A percentile compares a stretch with the other conserved stretches of the same genome.
phyloP scores from a whole-genome alignment of 2,329 filamentous ascomycete species.

The Herpotrichia juniperi region DNA sequence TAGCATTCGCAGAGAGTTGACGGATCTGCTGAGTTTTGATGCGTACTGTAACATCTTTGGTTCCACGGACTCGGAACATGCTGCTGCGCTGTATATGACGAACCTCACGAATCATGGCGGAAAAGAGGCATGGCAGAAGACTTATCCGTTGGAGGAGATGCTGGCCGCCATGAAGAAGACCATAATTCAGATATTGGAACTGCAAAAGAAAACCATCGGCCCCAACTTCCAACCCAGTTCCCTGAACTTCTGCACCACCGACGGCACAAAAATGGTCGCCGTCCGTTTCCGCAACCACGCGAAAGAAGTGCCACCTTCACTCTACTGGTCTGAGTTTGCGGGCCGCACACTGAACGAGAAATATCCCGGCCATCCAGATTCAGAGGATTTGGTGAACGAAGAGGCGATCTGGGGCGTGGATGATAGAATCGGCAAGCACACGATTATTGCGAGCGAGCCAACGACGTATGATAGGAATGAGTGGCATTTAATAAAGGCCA shows the following conservation, averaged over 20 bases:
- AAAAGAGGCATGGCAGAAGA: slow-evolving; percentile 51
- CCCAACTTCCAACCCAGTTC: slow-evolving; percentile 52
- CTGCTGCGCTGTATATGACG: slow-evolving; percentile 58
- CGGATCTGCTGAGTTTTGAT: slow-evolving; percentile 53
- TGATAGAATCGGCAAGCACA: slow-evolving; percentile 56
- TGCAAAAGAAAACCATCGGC: slow-evolving; percentile 53
- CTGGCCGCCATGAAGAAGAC: slow-evolving; percentile 53
- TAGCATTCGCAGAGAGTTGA: slow-evolving; percentile 54
- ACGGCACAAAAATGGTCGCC: slow-evolving; percentile 57
- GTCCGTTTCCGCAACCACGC: slow-evolving; percentile 60
- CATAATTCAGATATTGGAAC: slow-evolving; percentile 52
- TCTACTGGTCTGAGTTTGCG: slow-evolving; percentile 59
- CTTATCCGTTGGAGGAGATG: slow-evolving; percentile 53
- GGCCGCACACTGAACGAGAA: slow-evolving; percentile 60
- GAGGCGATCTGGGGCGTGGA: slow-evolving; percentile 42
- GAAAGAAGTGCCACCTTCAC: slow-evolving; percentile 57
- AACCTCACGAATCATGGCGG: slow-evolving; percentile 48
- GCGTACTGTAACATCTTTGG: slow-evolving; percentile 57
- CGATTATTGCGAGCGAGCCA: slow-evolving; percentile 61
- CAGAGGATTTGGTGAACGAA: slow-evolving; percentile 40
- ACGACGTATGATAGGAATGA: slow-evolving; percentile 59
- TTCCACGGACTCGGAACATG: slow-evolving; percentile 60
- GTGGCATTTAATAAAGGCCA: slow-evolving; percentile 58
- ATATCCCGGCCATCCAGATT: slow-evolving; percentile 57
- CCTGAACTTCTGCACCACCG: slow-evolving; percentile 60